These are phyloP conservation scores for Cicer judaicum DNA, from an alignment of 306 rosid species.

Conservation along the genomic window DNA sequence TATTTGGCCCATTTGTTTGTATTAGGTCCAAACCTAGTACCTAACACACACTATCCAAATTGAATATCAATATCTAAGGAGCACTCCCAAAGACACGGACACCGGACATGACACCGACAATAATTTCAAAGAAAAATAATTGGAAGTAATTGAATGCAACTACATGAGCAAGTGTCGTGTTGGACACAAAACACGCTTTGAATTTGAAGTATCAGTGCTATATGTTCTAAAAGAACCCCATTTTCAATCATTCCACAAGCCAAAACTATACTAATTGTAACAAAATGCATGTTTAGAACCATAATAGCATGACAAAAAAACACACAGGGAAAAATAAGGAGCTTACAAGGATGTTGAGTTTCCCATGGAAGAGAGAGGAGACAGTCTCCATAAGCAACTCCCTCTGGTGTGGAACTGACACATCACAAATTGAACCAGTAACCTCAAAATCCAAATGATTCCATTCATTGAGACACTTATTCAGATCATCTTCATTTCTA, in stretches of 20 bases:
- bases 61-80: constrained; percentile 9
- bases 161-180: too few species aligned
- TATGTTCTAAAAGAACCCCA: neutral
- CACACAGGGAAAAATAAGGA: neutral
- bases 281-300: constrained; percentile 6
- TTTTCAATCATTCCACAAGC: neutral
- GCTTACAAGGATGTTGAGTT: constrained; percentile 79
- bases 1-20: too few species aligned
- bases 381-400: constrained; percentile 61
- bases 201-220: too few species aligned
- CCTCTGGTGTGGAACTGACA: constrained; percentile 62
- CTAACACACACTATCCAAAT: neutral
- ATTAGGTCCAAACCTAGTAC: too few species aligned
- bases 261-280: neutral
- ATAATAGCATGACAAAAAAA: neutral
- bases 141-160: too few species aligned
- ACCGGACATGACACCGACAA: too few species aligned
- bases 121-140: too few species aligned
- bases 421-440: constrained; percentile 75
- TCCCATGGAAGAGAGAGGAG: constrained; percentile 63
- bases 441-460: constrained; percentile 59
- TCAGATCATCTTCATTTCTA: constrained; percentile 58
- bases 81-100: too few species aligned
- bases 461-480: constrained; percentile 62
- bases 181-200: too few species aligned